Base-by-base conservation (phyloP, 139 green algal genomes). In the Volvox reticuliferus region DNA sequence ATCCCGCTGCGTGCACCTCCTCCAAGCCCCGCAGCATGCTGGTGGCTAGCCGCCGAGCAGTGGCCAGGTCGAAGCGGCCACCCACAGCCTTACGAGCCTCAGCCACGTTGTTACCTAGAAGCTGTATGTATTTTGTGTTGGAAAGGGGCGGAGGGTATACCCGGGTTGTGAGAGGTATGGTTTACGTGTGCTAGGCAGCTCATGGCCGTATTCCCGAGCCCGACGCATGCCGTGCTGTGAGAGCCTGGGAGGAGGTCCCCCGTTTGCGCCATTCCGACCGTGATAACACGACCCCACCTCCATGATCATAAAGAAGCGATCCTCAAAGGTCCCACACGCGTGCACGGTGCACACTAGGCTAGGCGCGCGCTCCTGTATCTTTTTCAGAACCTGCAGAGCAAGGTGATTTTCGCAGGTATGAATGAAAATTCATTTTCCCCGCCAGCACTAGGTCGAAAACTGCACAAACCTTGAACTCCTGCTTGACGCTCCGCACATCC, bases 231-330 rank as follows among this genome's bases (percentile, higher is more conserved):
- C 9, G 44, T 55, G 9, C 44, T 5, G 44, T 55, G 9, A 55
- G 44, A 55, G 44, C 44, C 44, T 55, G 44, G 44, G 44, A 55
- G 44, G 9, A n/a, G n/a, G n/a, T n/a, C n/a, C n/a, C n/a, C n/a
- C n/a, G n/a, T n/a, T n/a, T 55, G 44, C 9, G 44, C 44, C 44
- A 55, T 55, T 55, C 44, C 44, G 44, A 55, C 44, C 44, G 44
- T 5, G 44, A 9, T 55, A 55, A 55, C 44, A 5, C 44, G 9
- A 55, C 44, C 9, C 22, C 35, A 94, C 94, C 93, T 99, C 95
- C 96, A 99, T 97, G n/a, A 95, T 83, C 73, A 99, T 96, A 86
- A 93, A 99, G 55, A 93, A 94, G 82, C 93, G 94, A 33, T 96
- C 94, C 35, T 95, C 88, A 37, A 95, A 78, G 12, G n/a, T 88